These are phyloP conservation scores for Hygrophorus russula DNA, from an alignment of 768 basidiomycete species.

Conservation along the genomic window DNA sequence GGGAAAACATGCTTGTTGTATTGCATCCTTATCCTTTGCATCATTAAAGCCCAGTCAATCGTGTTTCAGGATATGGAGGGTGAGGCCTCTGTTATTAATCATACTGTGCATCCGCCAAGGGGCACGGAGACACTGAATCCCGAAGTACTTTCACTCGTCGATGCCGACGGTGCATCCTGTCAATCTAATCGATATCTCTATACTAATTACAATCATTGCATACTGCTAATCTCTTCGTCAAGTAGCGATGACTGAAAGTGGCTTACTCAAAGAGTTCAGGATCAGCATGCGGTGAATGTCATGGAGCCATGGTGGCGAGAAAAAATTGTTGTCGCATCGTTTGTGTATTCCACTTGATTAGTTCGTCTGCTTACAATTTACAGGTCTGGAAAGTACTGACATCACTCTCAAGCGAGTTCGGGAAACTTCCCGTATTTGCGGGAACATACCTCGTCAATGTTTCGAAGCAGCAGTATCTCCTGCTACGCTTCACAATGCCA, in stretches of 20 bases:
- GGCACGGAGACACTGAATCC: neutral
- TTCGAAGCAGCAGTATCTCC: constrained; percentile 1
- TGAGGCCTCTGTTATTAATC: constrained; percentile 4
- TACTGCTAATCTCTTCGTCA: constrained; percentile 2
- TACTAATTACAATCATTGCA: neutral
- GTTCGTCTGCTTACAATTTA: constrained; percentile 1
- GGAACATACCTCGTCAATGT: constrained; percentile 7
- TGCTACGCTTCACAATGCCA: neutral
- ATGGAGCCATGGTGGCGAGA: constrained; percentile 5
- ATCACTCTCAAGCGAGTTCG: constrained; percentile 6
- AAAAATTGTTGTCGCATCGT: neutral
- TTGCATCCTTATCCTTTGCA: constrained; percentile 8
- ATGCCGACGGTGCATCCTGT: constrained; percentile 1
- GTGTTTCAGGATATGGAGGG: constrained; percentile 7
- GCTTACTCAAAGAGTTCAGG: constrained; percentile 2
- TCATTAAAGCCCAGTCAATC: constrained; percentile 5
- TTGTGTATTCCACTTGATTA: constrained; percentile 4
- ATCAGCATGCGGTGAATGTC: neutral
- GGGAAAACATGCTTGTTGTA: constrained; percentile 7
- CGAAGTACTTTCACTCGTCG: constrained; percentile 7
- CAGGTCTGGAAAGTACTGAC: constrained; percentile 1
- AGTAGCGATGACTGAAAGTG: constrained; percentile 3
- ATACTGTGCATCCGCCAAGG: neutral
- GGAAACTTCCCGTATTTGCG: constrained; percentile 1
- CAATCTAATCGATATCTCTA: neutral